Evolutionary conservation across 176 grass and related monocot genomes (phyloP).

Genomic region (Bromus sterilis): DNA sequence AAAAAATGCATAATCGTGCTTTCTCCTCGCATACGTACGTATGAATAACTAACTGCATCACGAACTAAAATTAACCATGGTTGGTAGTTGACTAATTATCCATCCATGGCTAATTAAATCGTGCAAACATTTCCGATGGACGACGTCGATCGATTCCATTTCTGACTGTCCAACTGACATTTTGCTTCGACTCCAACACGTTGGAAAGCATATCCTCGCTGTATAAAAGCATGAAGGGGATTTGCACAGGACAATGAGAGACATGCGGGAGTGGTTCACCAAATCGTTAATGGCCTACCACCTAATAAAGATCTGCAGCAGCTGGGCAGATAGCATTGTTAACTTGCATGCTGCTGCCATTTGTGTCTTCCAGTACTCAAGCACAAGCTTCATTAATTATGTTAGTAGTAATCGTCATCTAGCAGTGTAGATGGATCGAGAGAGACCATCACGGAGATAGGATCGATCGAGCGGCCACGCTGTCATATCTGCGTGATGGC

Average conservation of each 20-base stretch:
- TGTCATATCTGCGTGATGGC: background rate
- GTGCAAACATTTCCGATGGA: background rate
- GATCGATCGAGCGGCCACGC: background rate
- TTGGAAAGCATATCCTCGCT: background rate
- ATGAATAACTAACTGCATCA: background rate
- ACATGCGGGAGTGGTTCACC: constrained; percentile 21
- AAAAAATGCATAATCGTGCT: background rate
- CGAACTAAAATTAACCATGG: background rate
- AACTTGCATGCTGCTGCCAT: constrained; percentile 17
- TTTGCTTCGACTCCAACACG: background rate
- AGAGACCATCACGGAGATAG: background rate
- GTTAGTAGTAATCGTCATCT: background rate
- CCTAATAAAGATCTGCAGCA: constrained; percentile 33
- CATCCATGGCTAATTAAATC: background rate
- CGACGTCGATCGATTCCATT: background rate
- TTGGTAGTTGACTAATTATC: background rate
- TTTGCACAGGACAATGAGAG: background rate
- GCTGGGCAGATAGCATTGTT: constrained; percentile 9
- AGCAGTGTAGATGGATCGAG: background rate
- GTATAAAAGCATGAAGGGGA: background rate
- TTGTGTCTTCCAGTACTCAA: background rate
- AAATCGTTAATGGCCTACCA: constrained; percentile 20
- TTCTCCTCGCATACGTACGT: background rate
- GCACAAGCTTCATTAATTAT: background rate
- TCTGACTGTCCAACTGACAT: background rate